phyloP scores from a whole-genome alignment of 2,329 filamentous ascomycete genomes.

The Cadophora gregata region DNA sequence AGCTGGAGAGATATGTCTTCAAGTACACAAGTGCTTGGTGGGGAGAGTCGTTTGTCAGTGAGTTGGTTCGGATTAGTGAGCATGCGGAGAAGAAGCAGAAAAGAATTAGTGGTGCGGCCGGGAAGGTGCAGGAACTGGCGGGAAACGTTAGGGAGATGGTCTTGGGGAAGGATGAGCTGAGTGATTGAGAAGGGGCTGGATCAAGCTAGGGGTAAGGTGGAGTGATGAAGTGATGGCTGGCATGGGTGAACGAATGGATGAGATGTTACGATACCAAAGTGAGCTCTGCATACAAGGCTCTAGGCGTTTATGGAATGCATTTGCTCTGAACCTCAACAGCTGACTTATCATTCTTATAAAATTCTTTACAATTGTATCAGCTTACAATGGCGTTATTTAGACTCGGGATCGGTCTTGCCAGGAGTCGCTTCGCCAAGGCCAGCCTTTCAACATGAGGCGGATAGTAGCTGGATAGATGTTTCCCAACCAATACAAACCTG shows the following conservation, averaged over 20 bases:
- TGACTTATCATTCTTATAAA: too few species aligned
- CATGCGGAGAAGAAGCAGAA: constrained; percentile 43
- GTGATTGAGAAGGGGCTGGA: not conserved
- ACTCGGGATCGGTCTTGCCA: too few species aligned
- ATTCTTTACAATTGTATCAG: too few species aligned
- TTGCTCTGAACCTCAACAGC: not conserved
- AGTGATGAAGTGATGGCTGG: constrained; percentile 2
- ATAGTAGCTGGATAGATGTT: too few species aligned
- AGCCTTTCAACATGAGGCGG: too few species aligned
- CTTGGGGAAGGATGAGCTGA: constrained; percentile 14
- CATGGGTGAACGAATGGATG: not conserved
- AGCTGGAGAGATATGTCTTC: constrained; percentile 92
- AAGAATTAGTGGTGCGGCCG: constrained; percentile 22
- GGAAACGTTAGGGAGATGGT: constrained; percentile 29
- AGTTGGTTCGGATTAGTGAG: constrained; percentile 59
- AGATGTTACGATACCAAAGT: constrained; percentile 20
- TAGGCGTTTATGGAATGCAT: constrained; percentile 16
- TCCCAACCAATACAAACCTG: too few species aligned
- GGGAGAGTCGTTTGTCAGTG: constrained; percentile 90
- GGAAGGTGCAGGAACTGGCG: constrained; percentile 32
- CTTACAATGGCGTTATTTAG: too few species aligned
- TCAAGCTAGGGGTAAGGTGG: not conserved
- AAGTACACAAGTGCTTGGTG: constrained; percentile 99
- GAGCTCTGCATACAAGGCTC: constrained; percentile 18
- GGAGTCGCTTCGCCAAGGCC: too few species aligned